Evolutionary conservation across 176 grass and related monocot genomes (phyloP), one percentile per base, ranked within the genome.

Genomic region (Oryza officinalis): DNA sequence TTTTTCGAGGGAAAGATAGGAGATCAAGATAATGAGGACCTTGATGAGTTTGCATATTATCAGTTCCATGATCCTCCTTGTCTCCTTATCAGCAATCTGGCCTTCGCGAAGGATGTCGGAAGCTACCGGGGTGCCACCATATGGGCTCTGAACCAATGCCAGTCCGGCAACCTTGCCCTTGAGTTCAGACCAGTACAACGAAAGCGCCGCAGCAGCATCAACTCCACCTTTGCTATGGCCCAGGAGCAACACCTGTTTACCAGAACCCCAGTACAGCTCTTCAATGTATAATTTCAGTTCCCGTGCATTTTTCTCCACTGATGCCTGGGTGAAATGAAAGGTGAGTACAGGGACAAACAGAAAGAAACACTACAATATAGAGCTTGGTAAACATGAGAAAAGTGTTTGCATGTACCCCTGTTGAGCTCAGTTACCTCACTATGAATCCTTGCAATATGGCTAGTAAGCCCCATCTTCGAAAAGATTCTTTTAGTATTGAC

Each of bases 221-320:
- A 94, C 89, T 75, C 95, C 95, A 8, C 92, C 95, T 79, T 97
- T 97, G 78, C 95, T 97, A 83, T 97, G 95, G 9, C 92, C 92
- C 30, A 97, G 86, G 65, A 97, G 90, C 83, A 97, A 82, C 72
- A 94, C 83, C 28, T 83, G 86, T 86, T 97, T 97, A 46, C 90
- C 85, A 80, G 95, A 94, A 79, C 92, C 92, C 92, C 92, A 97
- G 43, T 88, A 94, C 23, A 97, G 88, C 66, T 97, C 95, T 52
- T 97, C 92, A 23, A 92, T 94, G 84, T 94, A 97, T 81, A 88
- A 65, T 83, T 97, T 94, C 74, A 97, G 85, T 84, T 91, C 92
- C 90, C 88, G 83, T 6, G 95, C 90, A 50, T 94, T 97, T 35
- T 85, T 92, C 75, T 94, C 92, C 40, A 92, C 90, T 2, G 92